Percentiles rank a stretch among this genome's conserved stretches.
Evolutionary conservation across 140 eudicot species (phyloP).

Genomic region (Senecio squalidus): DNA sequence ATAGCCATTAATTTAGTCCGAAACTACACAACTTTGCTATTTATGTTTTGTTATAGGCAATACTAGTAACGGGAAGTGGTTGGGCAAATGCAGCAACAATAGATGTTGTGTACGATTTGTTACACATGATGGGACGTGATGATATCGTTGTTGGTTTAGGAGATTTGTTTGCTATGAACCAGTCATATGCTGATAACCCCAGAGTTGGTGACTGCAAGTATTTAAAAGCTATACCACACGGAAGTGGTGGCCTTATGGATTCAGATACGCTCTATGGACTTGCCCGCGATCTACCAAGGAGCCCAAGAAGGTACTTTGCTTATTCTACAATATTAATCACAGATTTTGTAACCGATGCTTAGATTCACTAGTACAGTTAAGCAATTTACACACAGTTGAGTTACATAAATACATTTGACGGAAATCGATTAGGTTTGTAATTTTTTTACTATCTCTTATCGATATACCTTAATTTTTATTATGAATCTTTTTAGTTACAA

Average conservation of each 20-base stretch:
- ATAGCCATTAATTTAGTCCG: too few relatives aligned
- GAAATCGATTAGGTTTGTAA: too few relatives aligned
- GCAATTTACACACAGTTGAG: too few relatives aligned
- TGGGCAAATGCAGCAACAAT: constrained; percentile 92
- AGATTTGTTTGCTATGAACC: constrained; percentile 50
- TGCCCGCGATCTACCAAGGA: constrained; percentile 68
- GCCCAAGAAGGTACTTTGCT: constrained; percentile 77
- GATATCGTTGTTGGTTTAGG: constrained; percentile 84
- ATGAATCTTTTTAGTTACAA: too few relatives aligned
- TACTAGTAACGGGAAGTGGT: constrained; percentile 65
- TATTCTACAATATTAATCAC: background rate
- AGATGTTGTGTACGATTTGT: constrained; percentile 70
- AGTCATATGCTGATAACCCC: constrained; percentile 35
- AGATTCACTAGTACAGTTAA: too few relatives aligned
- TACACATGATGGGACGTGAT: constrained; percentile 98
- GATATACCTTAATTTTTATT: too few relatives aligned
- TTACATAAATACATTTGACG: too few relatives aligned
- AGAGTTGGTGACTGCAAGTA: constrained; percentile 76
- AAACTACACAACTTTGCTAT: too few relatives aligned
- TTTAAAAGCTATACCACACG: constrained; percentile 67
- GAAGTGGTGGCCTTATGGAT: constrained; percentile 77
- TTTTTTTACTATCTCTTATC: too few relatives aligned
- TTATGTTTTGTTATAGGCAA: constrained; percentile 39
- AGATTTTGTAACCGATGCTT: background rate
- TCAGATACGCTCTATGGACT: constrained; percentile 81